A percentile compares a stretch with the other conserved stretches of the same genome.
These are phyloP conservation scores for Euphorbia corollata DNA, from an alignment of 441 rosid genomes.

Conservation along the genomic window DNA sequence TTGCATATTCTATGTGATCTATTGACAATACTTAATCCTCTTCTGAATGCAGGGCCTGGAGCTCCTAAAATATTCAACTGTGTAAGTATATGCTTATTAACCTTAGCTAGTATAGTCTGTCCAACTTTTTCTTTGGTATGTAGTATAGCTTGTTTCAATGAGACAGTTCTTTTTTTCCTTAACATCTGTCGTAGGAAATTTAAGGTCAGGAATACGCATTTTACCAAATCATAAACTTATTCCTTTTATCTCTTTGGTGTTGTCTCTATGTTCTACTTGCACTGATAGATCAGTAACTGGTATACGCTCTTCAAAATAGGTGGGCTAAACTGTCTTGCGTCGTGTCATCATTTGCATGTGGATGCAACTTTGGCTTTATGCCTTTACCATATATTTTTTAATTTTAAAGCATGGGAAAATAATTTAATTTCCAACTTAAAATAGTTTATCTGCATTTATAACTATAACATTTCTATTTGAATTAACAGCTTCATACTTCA, in stretches of 20 bases:
- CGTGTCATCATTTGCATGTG: background rate
- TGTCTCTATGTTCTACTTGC: background rate
- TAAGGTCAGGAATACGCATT: background rate
- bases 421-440: background rate
- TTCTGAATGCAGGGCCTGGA: constrained; percentile 58
- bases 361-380: too few species aligned
- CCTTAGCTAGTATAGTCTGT: background rate
- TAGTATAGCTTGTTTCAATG: background rate
- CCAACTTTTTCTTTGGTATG: background rate
- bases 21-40: background rate
- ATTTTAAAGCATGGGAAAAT: background rate
- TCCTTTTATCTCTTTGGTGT: background rate
- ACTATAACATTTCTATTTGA: background rate
- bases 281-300: background rate
- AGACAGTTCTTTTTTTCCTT: background rate
- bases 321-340: background rate
- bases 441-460: background rate
- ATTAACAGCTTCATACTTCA: background rate
- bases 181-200: background rate
- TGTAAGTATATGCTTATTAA: constrained; percentile 34
- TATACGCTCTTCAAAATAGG: background rate
- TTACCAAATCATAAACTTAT: background rate
- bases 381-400: too few species aligned
- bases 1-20: background rate
- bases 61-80: constrained; percentile 90